A percentile compares a stretch with the other conserved stretches of the same genome.
phyloP scores from a whole-genome alignment of 768 basidiomycete genomes.

The Udeniomyces megalosporus region DNA sequence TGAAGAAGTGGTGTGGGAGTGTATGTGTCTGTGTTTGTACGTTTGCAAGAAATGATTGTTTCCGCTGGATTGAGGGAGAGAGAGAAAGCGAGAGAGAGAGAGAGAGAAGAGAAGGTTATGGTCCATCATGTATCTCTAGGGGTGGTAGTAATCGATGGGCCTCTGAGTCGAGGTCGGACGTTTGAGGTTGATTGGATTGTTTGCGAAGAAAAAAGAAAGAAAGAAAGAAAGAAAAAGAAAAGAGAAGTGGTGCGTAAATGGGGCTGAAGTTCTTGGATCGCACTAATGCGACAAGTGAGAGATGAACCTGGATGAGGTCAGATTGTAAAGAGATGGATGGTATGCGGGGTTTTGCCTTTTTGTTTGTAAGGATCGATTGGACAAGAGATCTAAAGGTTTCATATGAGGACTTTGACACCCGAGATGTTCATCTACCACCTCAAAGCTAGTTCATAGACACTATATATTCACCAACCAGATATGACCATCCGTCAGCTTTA shows the following conservation, averaged over 20 bases:
- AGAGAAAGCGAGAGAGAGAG: neutral
- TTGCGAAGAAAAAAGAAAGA: too few species aligned
- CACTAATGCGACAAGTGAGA: neutral
- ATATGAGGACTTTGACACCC: too few species aligned
- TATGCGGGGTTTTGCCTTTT: neutral
- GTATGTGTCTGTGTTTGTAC: too few species aligned
- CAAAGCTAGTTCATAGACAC: conserved; percentile 16
- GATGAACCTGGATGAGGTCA: neutral
- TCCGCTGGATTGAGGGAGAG: neutral
- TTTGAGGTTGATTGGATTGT: too few species aligned
- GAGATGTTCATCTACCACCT: neutral
- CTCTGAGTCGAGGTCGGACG: too few species aligned
- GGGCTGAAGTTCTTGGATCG: neutral
- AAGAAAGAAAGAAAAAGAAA: too few species aligned
- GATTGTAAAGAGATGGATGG: neutral
- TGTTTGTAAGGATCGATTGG: too few species aligned
- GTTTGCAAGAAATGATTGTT: neutral
- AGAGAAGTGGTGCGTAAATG: neutral
- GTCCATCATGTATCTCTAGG: too few species aligned
- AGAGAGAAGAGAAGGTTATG: too few species aligned
- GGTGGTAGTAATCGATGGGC: too few species aligned
- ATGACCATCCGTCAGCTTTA: neutral
- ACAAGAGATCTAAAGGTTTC: too few species aligned
- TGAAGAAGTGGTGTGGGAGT: too few species aligned
- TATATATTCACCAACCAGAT: neutral